These are phyloP conservation scores for Fusarium domesticum DNA, from an alignment of 2,329 filamentous ascomycete species.

Conservation along the genomic window DNA sequence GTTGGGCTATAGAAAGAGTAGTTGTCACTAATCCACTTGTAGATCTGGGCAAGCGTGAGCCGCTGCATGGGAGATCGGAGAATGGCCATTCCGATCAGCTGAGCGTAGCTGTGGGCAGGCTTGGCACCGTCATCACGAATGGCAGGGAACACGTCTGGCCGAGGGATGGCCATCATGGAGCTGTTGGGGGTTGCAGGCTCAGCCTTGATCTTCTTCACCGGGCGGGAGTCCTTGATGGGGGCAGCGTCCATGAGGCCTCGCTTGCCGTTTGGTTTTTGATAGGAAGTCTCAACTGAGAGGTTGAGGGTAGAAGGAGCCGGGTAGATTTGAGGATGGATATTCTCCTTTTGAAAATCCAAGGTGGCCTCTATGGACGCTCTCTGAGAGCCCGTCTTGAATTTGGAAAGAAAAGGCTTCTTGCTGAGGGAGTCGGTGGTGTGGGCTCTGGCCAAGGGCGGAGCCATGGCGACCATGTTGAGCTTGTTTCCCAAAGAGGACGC, in stretches of 20 bases:
- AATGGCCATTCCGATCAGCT: slow-evolving; percentile 95
- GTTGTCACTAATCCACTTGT: slow-evolving; percentile 98
- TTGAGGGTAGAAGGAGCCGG: slow-evolving; percentile 47
- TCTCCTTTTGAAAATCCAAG: slow-evolving; percentile 53
- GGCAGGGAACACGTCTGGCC: slow-evolving; percentile 74
- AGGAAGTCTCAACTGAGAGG: slow-evolving; percentile 51
- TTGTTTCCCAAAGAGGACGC: slow-evolving; percentile 53
- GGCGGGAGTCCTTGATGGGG: slow-evolving; percentile 65
- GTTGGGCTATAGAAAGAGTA: slow-evolving; percentile 82
- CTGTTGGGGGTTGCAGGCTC: slow-evolving; percentile 42
- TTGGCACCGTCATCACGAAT: slow-evolving; percentile 86
- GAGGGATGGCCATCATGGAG: slow-evolving; percentile 49
- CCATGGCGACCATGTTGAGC: slow-evolving; percentile 65
- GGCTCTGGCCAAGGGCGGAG: slow-evolving; percentile 55
- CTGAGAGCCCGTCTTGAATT: slow-evolving; percentile 55
- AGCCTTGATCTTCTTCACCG: slow-evolving; percentile 64
- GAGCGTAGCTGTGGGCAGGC: slow-evolving; percentile 89
- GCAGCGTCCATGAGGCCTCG: slow-evolving; percentile 70
- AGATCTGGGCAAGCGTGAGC: slow-evolving; percentile 90
- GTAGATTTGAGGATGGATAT: slow-evolving; percentile 50
- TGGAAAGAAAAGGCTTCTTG: slow-evolving; percentile 63
- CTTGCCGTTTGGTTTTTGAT: slow-evolving; percentile 53
- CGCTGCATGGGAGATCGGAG: slow-evolving; percentile 78
- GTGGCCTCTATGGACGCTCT: slow-evolving; percentile 47
- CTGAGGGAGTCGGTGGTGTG: slow-evolving; percentile 64